phyloP scores from a whole-genome alignment of 768 basidiomycete species.

The Termitomyces sp. region DNA sequence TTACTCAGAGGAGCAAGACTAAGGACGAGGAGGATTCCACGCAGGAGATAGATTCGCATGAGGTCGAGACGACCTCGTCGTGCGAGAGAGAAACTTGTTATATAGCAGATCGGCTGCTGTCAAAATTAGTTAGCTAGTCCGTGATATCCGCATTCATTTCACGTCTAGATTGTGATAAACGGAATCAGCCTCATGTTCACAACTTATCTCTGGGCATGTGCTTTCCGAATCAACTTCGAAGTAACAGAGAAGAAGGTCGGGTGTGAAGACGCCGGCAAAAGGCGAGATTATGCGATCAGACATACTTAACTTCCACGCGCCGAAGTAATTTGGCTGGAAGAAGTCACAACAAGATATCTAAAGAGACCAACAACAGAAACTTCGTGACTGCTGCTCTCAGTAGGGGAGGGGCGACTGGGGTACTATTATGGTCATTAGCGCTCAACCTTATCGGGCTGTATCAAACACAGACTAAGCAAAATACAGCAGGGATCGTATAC shows the following conservation, averaged over 20 bases:
- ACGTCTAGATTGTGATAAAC: neutral
- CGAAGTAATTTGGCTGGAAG: neutral
- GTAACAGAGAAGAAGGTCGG: neutral
- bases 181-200: neutral
- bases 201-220: neutral
- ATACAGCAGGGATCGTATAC: neutral
- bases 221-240: neutral
- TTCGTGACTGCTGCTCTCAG: neutral
- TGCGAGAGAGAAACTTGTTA: neutral
- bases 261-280: neutral
- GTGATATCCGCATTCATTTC: neutral
- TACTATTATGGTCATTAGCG: neutral
- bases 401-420: neutral
- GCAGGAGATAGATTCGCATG: constrained; percentile 9
- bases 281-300: neutral
- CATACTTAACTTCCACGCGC: neutral
- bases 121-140: neutral
- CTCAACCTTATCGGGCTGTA: neutral
- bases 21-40: constrained; percentile 8
- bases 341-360: neutral
- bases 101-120: neutral
- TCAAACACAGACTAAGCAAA: neutral
- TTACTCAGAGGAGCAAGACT: constrained; percentile 1
- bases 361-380: neutral
- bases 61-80: neutral